A percentile compares a stretch with the other conserved stretches of the same genome.
Conservation (phyloP, 768 basidiomycete species). For the Amanita exitialis region DNA sequence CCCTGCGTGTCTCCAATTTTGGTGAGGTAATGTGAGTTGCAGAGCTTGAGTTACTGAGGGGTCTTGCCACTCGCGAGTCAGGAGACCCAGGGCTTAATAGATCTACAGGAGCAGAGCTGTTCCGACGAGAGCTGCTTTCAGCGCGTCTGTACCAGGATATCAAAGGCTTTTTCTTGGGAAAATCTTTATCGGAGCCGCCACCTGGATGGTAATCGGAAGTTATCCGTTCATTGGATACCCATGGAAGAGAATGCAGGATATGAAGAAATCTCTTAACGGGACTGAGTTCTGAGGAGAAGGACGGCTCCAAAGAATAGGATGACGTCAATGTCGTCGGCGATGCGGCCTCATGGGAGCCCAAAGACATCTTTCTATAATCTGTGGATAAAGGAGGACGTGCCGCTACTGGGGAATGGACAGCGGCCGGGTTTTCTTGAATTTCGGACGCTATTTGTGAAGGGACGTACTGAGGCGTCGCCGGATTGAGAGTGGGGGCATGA, state of each 20-base stretch:
- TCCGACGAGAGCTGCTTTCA: slow-evolving; percentile 14
- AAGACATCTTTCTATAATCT: slow-evolving; percentile 29
- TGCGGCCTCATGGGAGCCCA: slow-evolving; percentile 15
- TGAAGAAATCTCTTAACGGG: slow-evolving; percentile 33
- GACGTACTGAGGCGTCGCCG: not conserved
- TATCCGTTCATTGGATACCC: slow-evolving; percentile 34
- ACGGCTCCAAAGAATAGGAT: slow-evolving; percentile 22
- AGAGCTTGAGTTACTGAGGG: slow-evolving; percentile 13
- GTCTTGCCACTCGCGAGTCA: slow-evolving; percentile 11
- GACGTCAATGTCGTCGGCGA: slow-evolving; percentile 14
- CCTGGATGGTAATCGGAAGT: slow-evolving; percentile 35
- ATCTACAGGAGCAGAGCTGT: slow-evolving; percentile 19
- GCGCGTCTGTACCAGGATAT: slow-evolving; percentile 23
- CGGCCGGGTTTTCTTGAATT: slow-evolving; percentile 6
- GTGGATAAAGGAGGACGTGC: slow-evolving; percentile 21
- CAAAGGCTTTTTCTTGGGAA: slow-evolving; percentile 17
- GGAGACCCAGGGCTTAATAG: slow-evolving; percentile 21
- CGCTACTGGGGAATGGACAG: slow-evolving; percentile 19
- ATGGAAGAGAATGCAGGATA: slow-evolving; percentile 32
- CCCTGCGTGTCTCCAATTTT: slow-evolving; percentile 7
- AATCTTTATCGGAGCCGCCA: slow-evolving; percentile 11
- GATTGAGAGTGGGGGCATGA: slow-evolving; percentile 6
- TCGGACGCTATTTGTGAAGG: slow-evolving; percentile 2
- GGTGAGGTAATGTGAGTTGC: slow-evolving; percentile 12
- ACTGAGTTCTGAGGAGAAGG: slow-evolving; percentile 25